Evolutionary conservation across 164 flowering plant genomes (phyloP).

Genomic region (Litsea cubeba): DNA sequence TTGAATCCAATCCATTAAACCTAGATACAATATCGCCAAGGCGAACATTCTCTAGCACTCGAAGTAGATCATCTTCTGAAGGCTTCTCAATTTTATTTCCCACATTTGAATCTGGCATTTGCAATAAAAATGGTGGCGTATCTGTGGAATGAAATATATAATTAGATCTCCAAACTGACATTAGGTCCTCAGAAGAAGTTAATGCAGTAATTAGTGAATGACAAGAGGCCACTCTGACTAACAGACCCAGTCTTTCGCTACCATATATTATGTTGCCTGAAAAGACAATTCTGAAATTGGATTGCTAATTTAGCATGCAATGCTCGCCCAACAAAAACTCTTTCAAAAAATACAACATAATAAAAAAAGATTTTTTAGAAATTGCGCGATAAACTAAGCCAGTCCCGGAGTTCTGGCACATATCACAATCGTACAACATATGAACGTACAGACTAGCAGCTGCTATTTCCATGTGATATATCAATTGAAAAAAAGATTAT

Average conservation of each 20-base stretch:
- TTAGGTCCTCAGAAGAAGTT: not conserved
- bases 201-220: not conserved
- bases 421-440: too few species aligned
- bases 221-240: not conserved
- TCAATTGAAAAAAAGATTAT: too few species aligned
- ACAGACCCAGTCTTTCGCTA: not conserved
- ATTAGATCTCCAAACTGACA: constrained; percentile 1
- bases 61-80: constrained; percentile 53
- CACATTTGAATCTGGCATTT: constrained; percentile 16
- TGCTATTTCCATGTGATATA: too few species aligned
- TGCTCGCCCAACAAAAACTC: too few species aligned
- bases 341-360: too few species aligned
- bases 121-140: constrained; percentile 52
- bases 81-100: constrained; percentile 39
- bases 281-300: too few species aligned
- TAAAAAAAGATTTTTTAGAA: too few species aligned
- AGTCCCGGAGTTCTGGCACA: too few species aligned
- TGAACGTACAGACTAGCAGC: too few species aligned
- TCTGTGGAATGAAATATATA: constrained; percentile 25
- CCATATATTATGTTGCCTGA: too few species aligned
- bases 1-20: constrained; percentile 57
- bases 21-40: constrained; percentile 72
- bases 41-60: constrained; percentile 69
- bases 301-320: too few species aligned
- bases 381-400: too few species aligned